phyloP scores from a whole-genome alignment of 768 basidiomycete species.

The Lentinula detonsa region DNA sequence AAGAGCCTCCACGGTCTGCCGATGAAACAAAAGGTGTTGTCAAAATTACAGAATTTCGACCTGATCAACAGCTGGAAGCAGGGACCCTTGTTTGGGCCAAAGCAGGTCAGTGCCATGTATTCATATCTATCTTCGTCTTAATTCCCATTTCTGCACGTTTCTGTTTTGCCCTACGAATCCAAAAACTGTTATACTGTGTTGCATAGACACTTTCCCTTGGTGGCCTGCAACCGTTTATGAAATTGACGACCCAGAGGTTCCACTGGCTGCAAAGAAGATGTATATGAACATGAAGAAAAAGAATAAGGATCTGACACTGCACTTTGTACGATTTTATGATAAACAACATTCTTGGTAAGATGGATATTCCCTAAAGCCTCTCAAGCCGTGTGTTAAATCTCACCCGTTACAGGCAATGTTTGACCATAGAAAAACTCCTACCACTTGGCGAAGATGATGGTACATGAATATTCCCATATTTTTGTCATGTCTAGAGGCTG shows the following conservation, averaged over 20 bases:
- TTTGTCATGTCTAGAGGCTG: background rate
- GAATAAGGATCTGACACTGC: conserved; percentile 30
- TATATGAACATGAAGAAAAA: conserved; percentile 22
- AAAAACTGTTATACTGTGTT: conserved; percentile 1
- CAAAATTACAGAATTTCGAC: conserved; percentile 15
- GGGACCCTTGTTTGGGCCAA: conserved; percentile 75
- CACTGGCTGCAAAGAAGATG: conserved; percentile 25
- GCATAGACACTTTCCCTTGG: conserved; percentile 73
- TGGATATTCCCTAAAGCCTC: background rate
- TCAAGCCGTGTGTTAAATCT: too few relatives aligned
- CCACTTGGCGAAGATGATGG: conserved; percentile 66
- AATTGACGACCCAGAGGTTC: conserved; percentile 53
- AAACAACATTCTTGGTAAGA: conserved; percentile 55
- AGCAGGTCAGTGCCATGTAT: conserved; percentile 37
- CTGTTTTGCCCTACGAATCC: too few relatives aligned
- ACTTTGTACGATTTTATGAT: conserved; percentile 78
- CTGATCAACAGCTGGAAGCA: conserved; percentile 33
- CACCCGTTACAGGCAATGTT: conserved; percentile 48
- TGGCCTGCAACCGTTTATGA: conserved; percentile 82
- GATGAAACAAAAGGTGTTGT: background rate
- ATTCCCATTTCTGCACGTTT: background rate
- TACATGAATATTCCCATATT: conserved; percentile 24
- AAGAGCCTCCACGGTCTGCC: background rate
- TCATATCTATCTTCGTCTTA: background rate
- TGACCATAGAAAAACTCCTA: conserved; percentile 48